Conservation (phyloP, 257 asterid genomes). For the Osmanthus fragrans region DNA sequence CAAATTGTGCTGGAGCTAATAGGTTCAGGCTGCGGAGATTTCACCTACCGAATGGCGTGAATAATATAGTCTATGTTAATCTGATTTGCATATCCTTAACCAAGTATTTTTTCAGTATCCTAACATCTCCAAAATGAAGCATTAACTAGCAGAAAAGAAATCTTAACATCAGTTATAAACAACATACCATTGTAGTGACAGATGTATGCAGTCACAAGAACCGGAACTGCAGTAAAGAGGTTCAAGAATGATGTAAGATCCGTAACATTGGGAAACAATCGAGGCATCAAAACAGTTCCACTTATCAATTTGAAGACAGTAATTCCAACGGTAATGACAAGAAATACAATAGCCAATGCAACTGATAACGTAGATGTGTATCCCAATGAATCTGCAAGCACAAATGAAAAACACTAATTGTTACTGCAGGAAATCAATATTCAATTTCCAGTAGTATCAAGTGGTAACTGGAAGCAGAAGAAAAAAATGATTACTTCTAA, state of each 20-base stretch:
- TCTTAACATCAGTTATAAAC: conserved; percentile 3
- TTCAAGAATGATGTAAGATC: conserved; percentile 63
- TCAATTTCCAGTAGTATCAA: conserved; percentile 13
- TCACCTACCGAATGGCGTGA: not conserved
- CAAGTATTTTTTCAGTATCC: conserved; percentile 1
- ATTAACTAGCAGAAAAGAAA: conserved; percentile 5
- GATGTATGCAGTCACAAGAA: conserved; percentile 94
- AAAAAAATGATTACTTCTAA: not conserved
- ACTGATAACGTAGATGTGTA: conserved; percentile 95
- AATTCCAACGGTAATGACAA: conserved; percentile 77
- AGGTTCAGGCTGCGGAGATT: not conserved
- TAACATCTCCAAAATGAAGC: conserved; percentile 2
- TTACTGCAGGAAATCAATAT: not conserved
- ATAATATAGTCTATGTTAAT: not conserved
- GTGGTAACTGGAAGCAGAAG: not conserved
- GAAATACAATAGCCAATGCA: conserved; percentile 92
- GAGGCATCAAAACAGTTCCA: conserved; percentile 76
- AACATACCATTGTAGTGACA: conserved; percentile 91
- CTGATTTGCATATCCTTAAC: not conserved
- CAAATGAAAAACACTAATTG: conserved; percentile 16
- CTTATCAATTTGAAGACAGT: conserved; percentile 69
- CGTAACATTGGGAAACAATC: conserved; percentile 68
- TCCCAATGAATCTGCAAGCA: conserved; percentile 88
- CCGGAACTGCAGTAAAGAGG: conserved; percentile 92
- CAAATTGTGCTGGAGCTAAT: not conserved